A percentile compares a stretch with the other conserved stretches of the same genome.
Conservation (phyloP, 192 early-diverging fungal genomes). For the Linnemannia schmuckeri region DNA sequence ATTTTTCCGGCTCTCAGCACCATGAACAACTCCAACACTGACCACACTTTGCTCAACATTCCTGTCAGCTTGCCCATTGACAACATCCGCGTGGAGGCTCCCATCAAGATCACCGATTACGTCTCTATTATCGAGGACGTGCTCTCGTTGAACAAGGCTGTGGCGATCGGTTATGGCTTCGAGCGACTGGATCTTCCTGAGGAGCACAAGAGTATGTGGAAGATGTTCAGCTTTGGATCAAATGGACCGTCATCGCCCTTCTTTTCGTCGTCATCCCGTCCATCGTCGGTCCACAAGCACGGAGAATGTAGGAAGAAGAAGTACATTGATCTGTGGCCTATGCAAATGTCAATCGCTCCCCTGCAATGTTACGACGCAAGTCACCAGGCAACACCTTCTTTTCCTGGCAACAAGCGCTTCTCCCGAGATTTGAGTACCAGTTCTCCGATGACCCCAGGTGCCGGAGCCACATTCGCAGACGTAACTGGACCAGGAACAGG, state of each 20-base stretch:
- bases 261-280: slow-evolving; percentile 20
- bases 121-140: slow-evolving; percentile 81
- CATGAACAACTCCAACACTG: slow-evolving; percentile 3
- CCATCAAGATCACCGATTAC: slow-evolving; percentile 70
- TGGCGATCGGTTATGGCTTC: slow-evolving; percentile 77
- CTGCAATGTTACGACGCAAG: slow-evolving; percentile 17
- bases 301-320: slow-evolving; percentile 52
- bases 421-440: slow-evolving; percentile 21
- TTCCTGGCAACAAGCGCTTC: slow-evolving; percentile 12
- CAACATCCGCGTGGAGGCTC: slow-evolving; percentile 65
- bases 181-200: slow-evolving; percentile 58
- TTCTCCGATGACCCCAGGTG: neutral
- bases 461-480: slow-evolving; percentile 14
- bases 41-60: slow-evolving; percentile 48
- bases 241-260: neutral
- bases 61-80: slow-evolving; percentile 66
- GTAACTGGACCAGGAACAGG: neutral
- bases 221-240: slow-evolving; percentile 9
- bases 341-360: slow-evolving; percentile 64
- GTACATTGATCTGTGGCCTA: slow-evolving; percentile 83
- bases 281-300: slow-evolving; percentile 21
- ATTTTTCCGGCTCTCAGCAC: neutral
- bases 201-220: slow-evolving; percentile 38
- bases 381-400: neutral
- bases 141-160: slow-evolving; percentile 74